A percentile compares a stretch with the other conserved stretches of the same genome.
phyloP scores from a whole-genome alignment of 2,329 filamentous ascomycete species.

The Ophiostoma montium region DNA sequence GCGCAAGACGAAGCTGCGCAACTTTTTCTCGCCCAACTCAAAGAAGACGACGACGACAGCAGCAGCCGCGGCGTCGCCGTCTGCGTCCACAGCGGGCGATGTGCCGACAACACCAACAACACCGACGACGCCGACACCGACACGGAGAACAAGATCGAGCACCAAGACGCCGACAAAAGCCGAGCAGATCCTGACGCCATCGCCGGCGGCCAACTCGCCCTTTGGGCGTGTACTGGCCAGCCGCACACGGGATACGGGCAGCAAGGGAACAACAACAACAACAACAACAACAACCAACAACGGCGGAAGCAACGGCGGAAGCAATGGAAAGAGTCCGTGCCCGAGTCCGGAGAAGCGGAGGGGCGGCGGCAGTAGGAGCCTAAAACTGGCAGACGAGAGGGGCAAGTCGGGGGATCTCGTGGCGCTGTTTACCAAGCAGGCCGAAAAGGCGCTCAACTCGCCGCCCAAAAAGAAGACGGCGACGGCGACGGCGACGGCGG shows the following conservation, averaged over 20 bases:
- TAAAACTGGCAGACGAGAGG: constrained; percentile 29
- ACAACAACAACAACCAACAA: no score
- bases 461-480: constrained; percentile 17
- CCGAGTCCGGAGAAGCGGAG: constrained; percentile 31
- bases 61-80: constrained; percentile 16
- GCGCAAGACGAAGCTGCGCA: constrained; percentile 31
- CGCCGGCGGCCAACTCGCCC: constrained; percentile 2
- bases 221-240: constrained; percentile 8
- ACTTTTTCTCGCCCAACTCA: constrained; percentile 40
- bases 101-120: constrained; percentile 17
- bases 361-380: background rate
- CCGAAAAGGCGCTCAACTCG: constrained; percentile 30
- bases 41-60: no score
- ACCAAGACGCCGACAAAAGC: constrained; percentile 6
- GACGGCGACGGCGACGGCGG: constrained; percentile 12
- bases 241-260: constrained; percentile 3
- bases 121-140: constrained; percentile 18
- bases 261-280: constrained; percentile 4
- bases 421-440: constrained; percentile 48
- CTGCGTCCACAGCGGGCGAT: background rate
- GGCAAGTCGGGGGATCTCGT: constrained; percentile 42
- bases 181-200: constrained; percentile 12
- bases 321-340: constrained; percentile 23
- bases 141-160: no score
- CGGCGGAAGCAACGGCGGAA: constrained; percentile 6